Evolutionary conservation across 192 early-diverging fungal species (phyloP).

Genomic region (Coemansia sp.): DNA sequence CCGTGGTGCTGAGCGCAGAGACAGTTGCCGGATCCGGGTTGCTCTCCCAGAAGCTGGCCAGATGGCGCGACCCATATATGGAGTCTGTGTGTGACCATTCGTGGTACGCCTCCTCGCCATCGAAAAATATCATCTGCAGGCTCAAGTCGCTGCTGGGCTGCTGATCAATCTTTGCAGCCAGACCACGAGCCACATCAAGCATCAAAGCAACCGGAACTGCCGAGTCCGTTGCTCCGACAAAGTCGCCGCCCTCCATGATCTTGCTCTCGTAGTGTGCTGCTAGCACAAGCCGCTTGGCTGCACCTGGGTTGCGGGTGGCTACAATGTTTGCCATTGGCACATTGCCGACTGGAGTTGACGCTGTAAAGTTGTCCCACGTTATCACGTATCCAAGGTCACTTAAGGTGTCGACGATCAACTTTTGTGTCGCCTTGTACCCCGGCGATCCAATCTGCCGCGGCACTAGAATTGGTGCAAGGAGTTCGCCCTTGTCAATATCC

Average conservation of each 20-base stretch:
- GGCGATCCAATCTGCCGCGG: slow-evolving; percentile 77
- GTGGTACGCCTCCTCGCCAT: slow-evolving; percentile 91
- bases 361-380: slow-evolving; percentile 75
- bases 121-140: slow-evolving; percentile 94
- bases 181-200: slow-evolving; percentile 72
- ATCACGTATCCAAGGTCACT: slow-evolving; percentile 71
- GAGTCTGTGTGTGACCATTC: slow-evolving; percentile 79
- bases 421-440: slow-evolving; percentile 65
- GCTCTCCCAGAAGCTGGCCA: slow-evolving; percentile 78
- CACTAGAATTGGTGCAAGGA: slow-evolving; percentile 71
- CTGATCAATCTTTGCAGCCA: slow-evolving; percentile 62
- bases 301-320: slow-evolving; percentile 79
- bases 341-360: slow-evolving; percentile 71
- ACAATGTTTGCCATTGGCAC: slow-evolving; percentile 85
- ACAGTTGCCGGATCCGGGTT: slow-evolving; percentile 41
- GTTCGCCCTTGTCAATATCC: slow-evolving; percentile 51
- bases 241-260: slow-evolving; percentile 61
- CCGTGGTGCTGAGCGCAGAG: slow-evolving; percentile 16
- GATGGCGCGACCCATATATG: slow-evolving; percentile 83
- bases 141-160: slow-evolving; percentile 52
- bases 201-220: slow-evolving; percentile 89
- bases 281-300: slow-evolving; percentile 70
- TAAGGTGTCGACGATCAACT: slow-evolving; percentile 67
- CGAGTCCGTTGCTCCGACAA: slow-evolving; percentile 89
- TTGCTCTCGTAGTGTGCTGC: slow-evolving; percentile 96